phyloP scores from a whole-genome alignment of 2,329 filamentous ascomycete species.

The Raffaelea ambrosiae region DNA sequence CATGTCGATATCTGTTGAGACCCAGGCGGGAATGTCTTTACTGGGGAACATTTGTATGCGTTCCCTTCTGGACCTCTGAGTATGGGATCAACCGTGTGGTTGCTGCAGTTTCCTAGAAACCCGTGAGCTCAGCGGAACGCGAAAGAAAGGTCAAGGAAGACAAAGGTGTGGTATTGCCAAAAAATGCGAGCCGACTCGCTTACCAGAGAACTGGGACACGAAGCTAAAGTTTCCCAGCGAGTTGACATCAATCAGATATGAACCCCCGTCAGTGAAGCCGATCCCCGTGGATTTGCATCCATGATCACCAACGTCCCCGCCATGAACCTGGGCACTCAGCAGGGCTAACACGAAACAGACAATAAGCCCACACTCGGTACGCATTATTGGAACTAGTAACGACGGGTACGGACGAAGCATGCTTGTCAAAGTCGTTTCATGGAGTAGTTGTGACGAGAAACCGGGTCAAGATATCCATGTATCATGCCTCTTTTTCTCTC shows the following conservation, averaged over 20 bases:
- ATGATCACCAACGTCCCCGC: background rate
- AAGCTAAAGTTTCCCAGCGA: constrained; percentile 11
- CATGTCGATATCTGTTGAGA: constrained; percentile 11
- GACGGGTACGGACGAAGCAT: too few species aligned
- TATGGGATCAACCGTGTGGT: constrained; percentile 1
- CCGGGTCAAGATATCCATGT: too few species aligned
- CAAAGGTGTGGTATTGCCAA: too few species aligned
- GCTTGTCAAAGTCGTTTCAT: too few species aligned
- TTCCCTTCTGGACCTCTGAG: constrained; percentile 2
- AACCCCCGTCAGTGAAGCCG: constrained; percentile 10
- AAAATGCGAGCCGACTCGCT: background rate
- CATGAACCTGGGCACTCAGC: too few species aligned
- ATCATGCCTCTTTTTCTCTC: too few species aligned
- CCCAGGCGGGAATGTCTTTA: constrained; percentile 1
- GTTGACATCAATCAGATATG: constrained; percentile 11
- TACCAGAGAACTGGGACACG: constrained; percentile 8
- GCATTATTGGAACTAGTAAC: too few species aligned
- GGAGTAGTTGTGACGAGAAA: too few species aligned
- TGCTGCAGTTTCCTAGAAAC: constrained; percentile 9
- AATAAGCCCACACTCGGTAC: too few species aligned
- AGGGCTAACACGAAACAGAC: too few species aligned
- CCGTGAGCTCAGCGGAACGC: too few species aligned
- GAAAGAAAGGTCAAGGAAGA: too few species aligned
- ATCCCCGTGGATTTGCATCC: constrained; percentile 6
- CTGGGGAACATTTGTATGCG: constrained; percentile 5